phyloP scores from a whole-genome alignment of 495 filamentous ascomycete genomes.

The Lineolata rhizophorae region DNA sequence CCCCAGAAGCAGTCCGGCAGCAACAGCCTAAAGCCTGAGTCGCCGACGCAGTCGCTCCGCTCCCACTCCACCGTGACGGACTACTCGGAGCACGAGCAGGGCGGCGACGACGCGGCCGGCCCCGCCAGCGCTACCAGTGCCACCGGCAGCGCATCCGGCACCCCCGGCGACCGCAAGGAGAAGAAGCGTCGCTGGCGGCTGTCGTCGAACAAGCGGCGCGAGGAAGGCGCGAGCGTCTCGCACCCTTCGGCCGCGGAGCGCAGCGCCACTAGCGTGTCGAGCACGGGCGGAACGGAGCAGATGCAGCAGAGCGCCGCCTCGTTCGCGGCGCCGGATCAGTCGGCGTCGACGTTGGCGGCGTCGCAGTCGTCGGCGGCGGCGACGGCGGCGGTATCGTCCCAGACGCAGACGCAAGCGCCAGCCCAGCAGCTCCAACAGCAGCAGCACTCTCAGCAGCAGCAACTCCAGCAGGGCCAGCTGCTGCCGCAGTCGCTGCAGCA shows the following conservation, averaged over 20 bases:
- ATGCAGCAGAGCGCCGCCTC: not conserved
- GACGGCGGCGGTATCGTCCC: conserved; percentile 13
- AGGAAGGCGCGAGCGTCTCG: not conserved
- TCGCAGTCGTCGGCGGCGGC: conserved; percentile 4
- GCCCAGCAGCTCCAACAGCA: too few species aligned
- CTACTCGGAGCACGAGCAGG: conserved; percentile 50
- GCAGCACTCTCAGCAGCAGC: conserved; percentile 15
- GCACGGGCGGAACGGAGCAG: not conserved
- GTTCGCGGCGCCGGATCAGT: not conserved
- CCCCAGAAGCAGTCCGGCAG: too few species aligned
- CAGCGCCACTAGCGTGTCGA: not conserved
- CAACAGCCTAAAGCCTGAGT: conserved; percentile 39
- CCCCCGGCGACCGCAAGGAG: too few species aligned
- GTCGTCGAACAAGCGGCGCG: too few species aligned
- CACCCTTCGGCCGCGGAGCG: not conserved
- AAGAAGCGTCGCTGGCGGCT: conserved; percentile 18
- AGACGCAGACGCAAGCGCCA: too few species aligned
- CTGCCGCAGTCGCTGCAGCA: not conserved
- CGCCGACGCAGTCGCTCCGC: conserved; percentile 45
- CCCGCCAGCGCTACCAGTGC: conserved; percentile 4
- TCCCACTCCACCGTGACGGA: conserved; percentile 57
- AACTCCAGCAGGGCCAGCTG: not conserved
- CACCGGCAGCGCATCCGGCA: conserved; percentile 14
- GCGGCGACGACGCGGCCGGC: conserved; percentile 28
- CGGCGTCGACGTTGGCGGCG: conserved; percentile 15